Percentiles rank a stretch among this genome's conserved stretches.
Conservation (phyloP, 768 basidiomycete genomes). For the Pseudohyphozyma bogoriensis region DNA sequence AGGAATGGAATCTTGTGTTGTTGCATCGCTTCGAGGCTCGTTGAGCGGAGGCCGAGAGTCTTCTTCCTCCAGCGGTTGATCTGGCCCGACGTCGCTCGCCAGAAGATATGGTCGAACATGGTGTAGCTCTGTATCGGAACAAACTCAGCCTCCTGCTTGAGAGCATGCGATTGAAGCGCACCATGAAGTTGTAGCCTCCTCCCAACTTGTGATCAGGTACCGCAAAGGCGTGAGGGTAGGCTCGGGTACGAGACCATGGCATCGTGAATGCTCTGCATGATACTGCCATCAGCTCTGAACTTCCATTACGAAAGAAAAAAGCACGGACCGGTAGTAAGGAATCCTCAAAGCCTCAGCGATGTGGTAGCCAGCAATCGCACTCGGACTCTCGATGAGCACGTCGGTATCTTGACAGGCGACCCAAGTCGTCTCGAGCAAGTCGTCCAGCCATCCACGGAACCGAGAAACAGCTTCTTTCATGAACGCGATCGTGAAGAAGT, state of each 20-base stretch:
- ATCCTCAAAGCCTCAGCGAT: slow-evolving; percentile 89
- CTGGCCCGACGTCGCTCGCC: slow-evolving; percentile 86
- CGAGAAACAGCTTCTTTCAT: slow-evolving; percentile 71
- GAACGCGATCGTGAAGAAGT: slow-evolving; percentile 91
- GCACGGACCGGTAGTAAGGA: slow-evolving; percentile 63
- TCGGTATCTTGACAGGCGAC: slow-evolving; percentile 86
- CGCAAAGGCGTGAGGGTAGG: slow-evolving; percentile 91
- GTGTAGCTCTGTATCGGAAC: slow-evolving; percentile 50
- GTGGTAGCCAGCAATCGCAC: slow-evolving; percentile 93
- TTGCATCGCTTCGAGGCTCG: slow-evolving; percentile 88
- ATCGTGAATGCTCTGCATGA: slow-evolving; percentile 66
- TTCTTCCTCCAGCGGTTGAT: slow-evolving; percentile 88
- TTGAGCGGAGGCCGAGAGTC: slow-evolving; percentile 60
- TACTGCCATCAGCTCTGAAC: background rate
- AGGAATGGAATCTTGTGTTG: slow-evolving; percentile 95
- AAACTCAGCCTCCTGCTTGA: background rate
- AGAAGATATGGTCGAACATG: slow-evolving; percentile 96
- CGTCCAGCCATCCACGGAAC: slow-evolving; percentile 98
- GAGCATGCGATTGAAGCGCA: slow-evolving; percentile 33
- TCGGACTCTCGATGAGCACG: slow-evolving; percentile 86
- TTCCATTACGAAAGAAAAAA: background rate
- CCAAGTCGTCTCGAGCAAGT: slow-evolving; percentile 89
- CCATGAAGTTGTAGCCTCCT: slow-evolving; percentile 97
- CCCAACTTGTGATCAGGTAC: slow-evolving; percentile 98
- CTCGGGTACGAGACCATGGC: slow-evolving; percentile 93